These are phyloP conservation scores for Phalaenopsis equestris DNA, from an alignment of 106 monocot genomes.

Conservation along the genomic window DNA sequence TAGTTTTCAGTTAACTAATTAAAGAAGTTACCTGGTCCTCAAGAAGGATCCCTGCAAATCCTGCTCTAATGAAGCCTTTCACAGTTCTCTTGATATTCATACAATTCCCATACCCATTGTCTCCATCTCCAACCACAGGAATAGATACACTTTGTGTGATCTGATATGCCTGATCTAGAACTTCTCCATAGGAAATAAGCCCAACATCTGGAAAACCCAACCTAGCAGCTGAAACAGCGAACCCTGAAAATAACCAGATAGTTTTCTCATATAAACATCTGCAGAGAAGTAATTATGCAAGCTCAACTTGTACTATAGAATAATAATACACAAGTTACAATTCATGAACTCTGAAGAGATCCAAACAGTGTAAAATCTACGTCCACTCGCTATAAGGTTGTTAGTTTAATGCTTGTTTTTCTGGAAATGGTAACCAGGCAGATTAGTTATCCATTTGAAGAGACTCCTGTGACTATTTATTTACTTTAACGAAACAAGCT, in stretches of 20 bases:
- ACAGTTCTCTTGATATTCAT: constrained; percentile 97
- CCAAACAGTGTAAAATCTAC: neutral
- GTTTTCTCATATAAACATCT: neutral
- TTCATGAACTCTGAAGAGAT: neutral
- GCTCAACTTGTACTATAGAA: neutral
- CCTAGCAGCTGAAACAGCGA: constrained; percentile 80
- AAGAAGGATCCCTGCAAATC: constrained; percentile 95
- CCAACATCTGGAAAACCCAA: constrained; percentile 89
- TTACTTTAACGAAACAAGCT: too few species aligned
- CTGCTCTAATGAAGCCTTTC: constrained; percentile 89
- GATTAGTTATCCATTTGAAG: too few species aligned
- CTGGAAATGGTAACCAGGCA: too few species aligned
- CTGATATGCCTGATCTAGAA: constrained; percentile 77
- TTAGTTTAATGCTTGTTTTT: too few species aligned
- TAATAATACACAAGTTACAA: neutral
- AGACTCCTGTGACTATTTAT: too few species aligned
- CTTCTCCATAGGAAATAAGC: constrained; percentile 95
- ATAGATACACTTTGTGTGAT: constrained; percentile 90
- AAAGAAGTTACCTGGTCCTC: constrained; percentile 80
- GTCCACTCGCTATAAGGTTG: neutral
- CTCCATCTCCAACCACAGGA: constrained; percentile 96
- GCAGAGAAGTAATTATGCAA: neutral
- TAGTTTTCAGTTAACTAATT: neutral
- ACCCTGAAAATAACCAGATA: constrained; percentile 44
- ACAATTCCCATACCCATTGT: constrained; percentile 93